Evolutionary conservation across 805 yeast species (phyloP).

Genomic region (Torulaspora quercuum): DNA sequence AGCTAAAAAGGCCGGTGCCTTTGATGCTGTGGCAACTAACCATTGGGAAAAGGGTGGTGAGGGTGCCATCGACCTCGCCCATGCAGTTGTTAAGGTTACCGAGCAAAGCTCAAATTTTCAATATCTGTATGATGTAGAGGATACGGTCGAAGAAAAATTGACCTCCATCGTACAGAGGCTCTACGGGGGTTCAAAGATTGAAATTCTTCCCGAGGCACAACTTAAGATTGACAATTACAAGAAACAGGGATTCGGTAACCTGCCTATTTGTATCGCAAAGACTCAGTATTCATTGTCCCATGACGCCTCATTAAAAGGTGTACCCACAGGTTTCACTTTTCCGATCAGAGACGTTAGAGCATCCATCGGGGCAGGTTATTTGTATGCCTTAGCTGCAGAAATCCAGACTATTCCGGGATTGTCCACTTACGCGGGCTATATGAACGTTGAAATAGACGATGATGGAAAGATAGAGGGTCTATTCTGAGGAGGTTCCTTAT

Average conservation of each 20-base stretch:
- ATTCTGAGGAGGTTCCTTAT: constrained; percentile 45
- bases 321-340: constrained; percentile 88
- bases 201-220: constrained; percentile 76
- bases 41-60: constrained; percentile 96
- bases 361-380: constrained; percentile 93
- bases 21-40: constrained; percentile 81
- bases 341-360: constrained; percentile 94
- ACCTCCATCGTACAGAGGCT: constrained; percentile 74
- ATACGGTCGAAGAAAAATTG: constrained; percentile 76
- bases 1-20: constrained; percentile 88
- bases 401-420: constrained; percentile 97
- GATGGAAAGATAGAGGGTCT: constrained; percentile 93
- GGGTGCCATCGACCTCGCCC: constrained; percentile 82
- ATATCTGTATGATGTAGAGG: constrained; percentile 66
- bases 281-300: constrained; percentile 96
- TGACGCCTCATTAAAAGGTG: constrained; percentile 90
- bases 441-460: constrained; percentile 89
- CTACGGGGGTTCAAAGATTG: constrained; percentile 90
- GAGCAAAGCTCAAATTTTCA: constrained; percentile 47
- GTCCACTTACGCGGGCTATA: constrained; percentile 93
- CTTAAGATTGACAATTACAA: constrained; percentile 78
- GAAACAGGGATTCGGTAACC: constrained; percentile 79
- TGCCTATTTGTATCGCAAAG: constrained; percentile 96
- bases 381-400: constrained; percentile 94
- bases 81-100: constrained; percentile 75